phyloP scores from a whole-genome alignment of 345 rosid genomes.

The Acer yangbiense region DNA sequence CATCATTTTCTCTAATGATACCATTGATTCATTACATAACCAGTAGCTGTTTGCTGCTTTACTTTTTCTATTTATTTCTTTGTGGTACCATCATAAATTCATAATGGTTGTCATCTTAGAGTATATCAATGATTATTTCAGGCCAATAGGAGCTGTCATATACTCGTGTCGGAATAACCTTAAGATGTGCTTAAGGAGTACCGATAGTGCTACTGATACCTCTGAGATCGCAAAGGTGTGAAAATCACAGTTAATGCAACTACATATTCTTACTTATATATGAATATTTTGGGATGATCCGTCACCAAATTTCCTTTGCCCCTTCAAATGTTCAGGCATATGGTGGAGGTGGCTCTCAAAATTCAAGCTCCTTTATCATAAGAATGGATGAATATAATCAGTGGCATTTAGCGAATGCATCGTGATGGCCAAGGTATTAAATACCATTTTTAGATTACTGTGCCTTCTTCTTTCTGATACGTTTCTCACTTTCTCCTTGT shows the following conservation, averaged over 20 bases:
- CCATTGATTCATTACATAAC: background rate
- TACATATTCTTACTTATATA: background rate
- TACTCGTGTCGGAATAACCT: conserved; percentile 70
- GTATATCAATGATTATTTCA: conserved; percentile 29
- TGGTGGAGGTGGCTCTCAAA: conserved; percentile 77
- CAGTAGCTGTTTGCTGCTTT: background rate
- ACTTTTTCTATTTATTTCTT: background rate
- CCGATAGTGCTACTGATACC: conserved; percentile 60
- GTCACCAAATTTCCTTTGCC: background rate
- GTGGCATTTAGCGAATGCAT: conserved; percentile 49
- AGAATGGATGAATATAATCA: conserved; percentile 86
- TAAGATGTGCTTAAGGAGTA: conserved; percentile 85
- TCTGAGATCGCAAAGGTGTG: conserved; percentile 85
- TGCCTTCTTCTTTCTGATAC: background rate
- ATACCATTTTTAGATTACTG: background rate
- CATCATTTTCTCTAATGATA: background rate
- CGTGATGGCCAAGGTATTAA: conserved; percentile 24
- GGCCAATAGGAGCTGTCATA: conserved; percentile 86
- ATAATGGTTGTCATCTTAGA: background rate
- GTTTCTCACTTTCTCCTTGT: background rate
- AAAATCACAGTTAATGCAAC: conserved; percentile 3
- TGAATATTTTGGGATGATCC: background rate
- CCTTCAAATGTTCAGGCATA: conserved; percentile 60
- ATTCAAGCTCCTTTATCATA: conserved; percentile 83
- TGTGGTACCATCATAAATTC: background rate